A percentile compares a stretch with the other conserved stretches of the same genome.
These are phyloP conservation scores for Heritiera littoralis DNA, from an alignment of 345 rosid species.

Conservation along the genomic window DNA sequence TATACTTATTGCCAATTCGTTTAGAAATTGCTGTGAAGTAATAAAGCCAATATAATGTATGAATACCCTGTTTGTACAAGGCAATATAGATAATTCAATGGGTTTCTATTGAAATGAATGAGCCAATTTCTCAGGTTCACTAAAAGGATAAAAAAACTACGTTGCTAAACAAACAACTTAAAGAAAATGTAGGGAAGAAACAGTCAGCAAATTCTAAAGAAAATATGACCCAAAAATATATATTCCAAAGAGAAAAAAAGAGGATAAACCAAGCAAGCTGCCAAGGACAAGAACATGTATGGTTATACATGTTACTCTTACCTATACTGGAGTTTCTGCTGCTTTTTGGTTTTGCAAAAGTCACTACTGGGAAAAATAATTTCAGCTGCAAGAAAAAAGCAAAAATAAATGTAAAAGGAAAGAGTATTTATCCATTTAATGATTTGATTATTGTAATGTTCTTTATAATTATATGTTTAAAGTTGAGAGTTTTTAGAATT, in stretches of 20 bases:
- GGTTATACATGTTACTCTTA: slow-evolving; percentile 28
- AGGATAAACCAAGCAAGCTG: background rate
- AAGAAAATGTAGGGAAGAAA: background rate
- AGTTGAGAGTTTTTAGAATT: slow-evolving; percentile 14
- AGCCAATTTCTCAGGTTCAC: background rate
- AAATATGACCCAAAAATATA: background rate
- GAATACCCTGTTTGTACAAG: background rate
- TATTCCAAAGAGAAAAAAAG: background rate
- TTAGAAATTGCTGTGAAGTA: background rate
- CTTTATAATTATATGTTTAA: background rate
- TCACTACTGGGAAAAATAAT: slow-evolving; percentile 84
- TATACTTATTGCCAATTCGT: background rate
- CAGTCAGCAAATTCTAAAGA: background rate
- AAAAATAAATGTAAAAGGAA: background rate
- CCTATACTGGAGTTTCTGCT: slow-evolving; percentile 99
- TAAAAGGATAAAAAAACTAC: background rate
- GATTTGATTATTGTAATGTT: background rate
- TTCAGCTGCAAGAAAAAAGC: slow-evolving; percentile 61
- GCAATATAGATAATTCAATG: background rate
- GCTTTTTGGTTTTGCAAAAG: slow-evolving; percentile 97
- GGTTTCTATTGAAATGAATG: background rate
- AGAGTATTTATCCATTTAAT: background rate
- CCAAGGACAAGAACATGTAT: background rate
- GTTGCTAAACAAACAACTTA: background rate
- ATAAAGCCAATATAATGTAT: background rate